Evolutionary conservation across 2,329 filamentous ascomycete species (phyloP), one percentile per base, ranked within the genome.

Genomic region (Berkeleyomyces basicola): DNA sequence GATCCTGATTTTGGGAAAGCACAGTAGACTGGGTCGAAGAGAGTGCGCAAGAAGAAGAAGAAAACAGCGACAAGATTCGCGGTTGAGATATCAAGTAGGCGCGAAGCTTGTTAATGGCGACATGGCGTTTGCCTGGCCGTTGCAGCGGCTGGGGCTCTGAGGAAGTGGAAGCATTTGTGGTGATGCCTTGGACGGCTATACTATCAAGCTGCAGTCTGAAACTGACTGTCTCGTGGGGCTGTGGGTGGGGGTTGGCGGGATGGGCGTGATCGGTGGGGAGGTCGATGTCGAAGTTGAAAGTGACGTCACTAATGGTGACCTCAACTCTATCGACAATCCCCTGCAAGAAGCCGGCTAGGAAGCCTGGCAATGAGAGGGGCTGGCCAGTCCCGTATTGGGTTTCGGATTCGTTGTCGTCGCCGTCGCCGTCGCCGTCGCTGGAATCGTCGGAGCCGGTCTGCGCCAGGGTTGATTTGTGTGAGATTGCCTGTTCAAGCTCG

Each of bases 301-400:
- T 79, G 63, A 92, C 79, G 36, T 82, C 79, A 59, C 79, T 80
- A 64, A 92, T 82, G 59, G 76, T 77, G 36, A 92, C 74, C 69
- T 87, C 82, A 62, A 85, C 77, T 55, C 87, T 80, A 71, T 93
- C 87, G 36, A 86, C 75, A 58, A 91, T 82, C 39, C 87, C 86
- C 67, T 90, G 84, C 4, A 92, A 72, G 67, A 90, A 88, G 66
- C 81, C 82, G 49, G 85, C 81, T 57, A 93, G 74, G 66, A 90
- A 89, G 0, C 75, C 76, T 4, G 88, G 88, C 3, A 92, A 74
- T 1, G 83, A 84, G 40, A 90, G 74, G 0, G 82, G 74, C 67
- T 87, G 81, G 1, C 88, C 88, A 31, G 86, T 88, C n/a, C 88
- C 88, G 3, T 82, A 71, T 7, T 77, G 71, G 11, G 75, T 51